A percentile compares a stretch with the other conserved stretches of the same genome.
Evolutionary conservation across 345 rosid species (phyloP).

Genomic region (Rhizophora mangle): DNA sequence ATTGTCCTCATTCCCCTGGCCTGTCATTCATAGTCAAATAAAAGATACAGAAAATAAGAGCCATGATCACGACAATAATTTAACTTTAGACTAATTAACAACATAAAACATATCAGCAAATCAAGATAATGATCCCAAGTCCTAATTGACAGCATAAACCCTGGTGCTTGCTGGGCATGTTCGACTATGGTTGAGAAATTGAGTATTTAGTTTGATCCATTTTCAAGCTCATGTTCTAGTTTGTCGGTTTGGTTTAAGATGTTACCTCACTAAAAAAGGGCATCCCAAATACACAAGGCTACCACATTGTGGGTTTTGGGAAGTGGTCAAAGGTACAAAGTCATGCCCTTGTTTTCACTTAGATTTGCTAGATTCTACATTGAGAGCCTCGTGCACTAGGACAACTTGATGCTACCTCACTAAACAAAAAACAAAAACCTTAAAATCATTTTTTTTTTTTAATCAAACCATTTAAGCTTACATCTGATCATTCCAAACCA

Average conservation of each 20-base stretch:
- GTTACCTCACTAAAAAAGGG: no score
- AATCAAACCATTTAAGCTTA: no score
- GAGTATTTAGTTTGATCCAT: not conserved
- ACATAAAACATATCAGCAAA: not conserved
- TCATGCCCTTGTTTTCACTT: no score
- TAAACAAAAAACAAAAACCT: not conserved
- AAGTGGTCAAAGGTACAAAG: no score
- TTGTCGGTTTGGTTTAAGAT: not conserved
- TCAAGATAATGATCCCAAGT: not conserved
- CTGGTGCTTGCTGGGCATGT: not conserved
- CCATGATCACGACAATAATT: not conserved
- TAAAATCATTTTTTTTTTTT: not conserved
- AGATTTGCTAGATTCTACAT: no score
- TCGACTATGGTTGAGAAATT: not conserved
- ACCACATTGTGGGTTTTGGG: no score
- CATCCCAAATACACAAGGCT: no score
- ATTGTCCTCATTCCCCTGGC: constrained; percentile 93
- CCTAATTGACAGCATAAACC: not conserved
- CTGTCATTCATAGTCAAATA: constrained; percentile 35
- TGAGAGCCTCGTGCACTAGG: no score
- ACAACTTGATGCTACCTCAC: no score
- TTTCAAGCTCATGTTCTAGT: not conserved
- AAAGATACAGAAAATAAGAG: constrained; percentile 5
- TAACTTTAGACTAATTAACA: not conserved
- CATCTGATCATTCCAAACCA: not conserved